Base-by-base conservation (phyloP, 2,329 filamentous ascomycete genomes). In the Pleoardoris graminearum region DNA sequence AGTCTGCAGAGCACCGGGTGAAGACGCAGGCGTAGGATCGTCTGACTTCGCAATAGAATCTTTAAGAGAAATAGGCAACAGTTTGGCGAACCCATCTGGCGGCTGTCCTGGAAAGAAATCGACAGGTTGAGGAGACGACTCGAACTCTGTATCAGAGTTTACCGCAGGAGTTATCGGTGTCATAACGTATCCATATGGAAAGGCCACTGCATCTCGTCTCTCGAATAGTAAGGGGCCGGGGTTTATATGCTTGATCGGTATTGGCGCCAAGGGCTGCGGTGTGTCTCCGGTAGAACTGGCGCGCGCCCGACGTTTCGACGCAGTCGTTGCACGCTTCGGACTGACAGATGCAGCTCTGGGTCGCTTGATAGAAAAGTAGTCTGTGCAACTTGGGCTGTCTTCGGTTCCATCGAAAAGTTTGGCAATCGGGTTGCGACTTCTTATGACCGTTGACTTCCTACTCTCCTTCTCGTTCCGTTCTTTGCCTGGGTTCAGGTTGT, bases 371-470 rank as follows among this genome's bases (percentile, higher is more conserved):
- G 21, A 49, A 38, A 52, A 54, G 41, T 41, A 54, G 22, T 56
- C 53, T 3, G 19, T 14, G 14, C 6, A n/a, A 16, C 6, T 41
- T 3, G 39, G 14, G 14, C 14, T 16, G n/a, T 54, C 50, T 30
- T 51, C 38, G 4, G 49, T 46, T 19, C 57, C 63, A 36, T 67
- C 66, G 37, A 67, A 61, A 7, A 65, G 48, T 30, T 63, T 66
- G 3, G 57, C 57, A 41, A 62, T 55, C 0, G 59, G 59, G 37
- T 62, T 62, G 4, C 49, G 51, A 38, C 50, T 55, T 2, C 56
- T 49, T 4, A 51, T 16, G 25, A 61, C 27, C 14, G 55, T 41
- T 4, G 52, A 58, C 21, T 59, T 62, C 1, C 37, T 48, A 5
- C 47, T 51, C 10, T 54, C 57, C 46, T 50, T 55, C 36, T 43